These are phyloP conservation scores for Avicennia marina DNA, from an alignment of 257 asterid genomes.

Conservation along the genomic window DNA sequence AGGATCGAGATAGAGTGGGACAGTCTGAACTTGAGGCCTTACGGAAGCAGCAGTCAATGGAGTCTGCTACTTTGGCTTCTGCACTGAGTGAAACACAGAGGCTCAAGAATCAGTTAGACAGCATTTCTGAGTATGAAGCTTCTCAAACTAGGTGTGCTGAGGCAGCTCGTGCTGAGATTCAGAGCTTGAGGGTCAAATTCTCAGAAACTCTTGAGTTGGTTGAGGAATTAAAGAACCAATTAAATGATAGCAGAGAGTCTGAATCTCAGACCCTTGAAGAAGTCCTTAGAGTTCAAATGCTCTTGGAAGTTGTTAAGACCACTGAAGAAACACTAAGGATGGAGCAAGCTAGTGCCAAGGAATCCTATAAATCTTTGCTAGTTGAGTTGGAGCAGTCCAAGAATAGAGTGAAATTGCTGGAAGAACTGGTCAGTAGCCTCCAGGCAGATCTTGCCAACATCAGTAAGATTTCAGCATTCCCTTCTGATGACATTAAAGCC, in stretches of 20 bases:
- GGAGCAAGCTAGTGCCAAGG: constrained; percentile 42
- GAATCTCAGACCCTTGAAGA: constrained; percentile 59
- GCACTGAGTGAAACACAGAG: constrained; percentile 69
- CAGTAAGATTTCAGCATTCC: constrained; percentile 5
- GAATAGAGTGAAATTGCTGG: constrained; percentile 39
- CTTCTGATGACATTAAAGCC: constrained; percentile 14
- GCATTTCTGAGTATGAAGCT: constrained; percentile 55
- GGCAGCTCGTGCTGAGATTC: constrained; percentile 57
- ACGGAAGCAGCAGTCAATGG: constrained; percentile 73
- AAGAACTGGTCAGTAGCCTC: constrained; percentile 49
- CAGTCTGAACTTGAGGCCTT: constrained; percentile 76
- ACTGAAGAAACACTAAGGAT: constrained; percentile 40
- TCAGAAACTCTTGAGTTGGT: constrained; percentile 47
- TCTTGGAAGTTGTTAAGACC: constrained; percentile 49
- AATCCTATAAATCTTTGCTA: constrained; percentile 36
- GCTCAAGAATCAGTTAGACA: constrained; percentile 63
- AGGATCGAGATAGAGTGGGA: constrained; percentile 79
- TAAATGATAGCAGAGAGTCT: constrained; percentile 53
- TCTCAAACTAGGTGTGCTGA: constrained; percentile 68
- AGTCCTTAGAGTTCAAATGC: constrained; percentile 44
- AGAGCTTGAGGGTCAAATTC: constrained; percentile 58
- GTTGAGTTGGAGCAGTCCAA: constrained; percentile 61
- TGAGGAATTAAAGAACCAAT: constrained; percentile 52
- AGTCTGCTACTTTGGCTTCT: constrained; percentile 62
- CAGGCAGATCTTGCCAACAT: constrained; percentile 30